These are phyloP conservation scores for Fusarium marasasianum DNA, from an alignment of 2,329 filamentous ascomycete species.

Conservation along the genomic window DNA sequence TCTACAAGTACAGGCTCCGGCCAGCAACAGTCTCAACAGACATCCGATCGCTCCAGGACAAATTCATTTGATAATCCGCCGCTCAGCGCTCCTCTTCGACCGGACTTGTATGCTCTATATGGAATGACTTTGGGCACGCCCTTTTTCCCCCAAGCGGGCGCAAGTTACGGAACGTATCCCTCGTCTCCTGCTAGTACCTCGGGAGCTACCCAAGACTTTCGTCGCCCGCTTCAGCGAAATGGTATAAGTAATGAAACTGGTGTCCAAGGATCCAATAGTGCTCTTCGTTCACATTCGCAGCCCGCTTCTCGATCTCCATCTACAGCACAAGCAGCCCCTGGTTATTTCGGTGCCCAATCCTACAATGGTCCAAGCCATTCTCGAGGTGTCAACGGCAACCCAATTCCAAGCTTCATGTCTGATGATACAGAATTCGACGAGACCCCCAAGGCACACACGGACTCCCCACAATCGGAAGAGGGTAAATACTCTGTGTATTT, in stretches of 20 bases:
- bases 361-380: constrained; percentile 49
- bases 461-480: constrained; percentile 61
- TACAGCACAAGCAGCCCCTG: constrained; percentile 40
- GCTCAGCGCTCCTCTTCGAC: constrained; percentile 65
- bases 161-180: constrained; percentile 63
- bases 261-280: constrained; percentile 59
- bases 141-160: constrained; percentile 57
- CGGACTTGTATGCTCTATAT: constrained; percentile 65
- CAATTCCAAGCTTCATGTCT: constrained; percentile 65
- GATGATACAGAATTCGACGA: constrained; percentile 64
- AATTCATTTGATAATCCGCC: constrained; percentile 72
- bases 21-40: constrained; percentile 46
- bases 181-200: constrained; percentile 62
- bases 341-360: constrained; percentile 46
- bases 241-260: constrained; percentile 59
- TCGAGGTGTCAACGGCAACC: constrained; percentile 58
- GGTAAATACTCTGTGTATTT: constrained; percentile 45
- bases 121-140: constrained; percentile 52
- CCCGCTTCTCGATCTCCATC: constrained; percentile 62
- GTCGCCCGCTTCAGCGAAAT: constrained; percentile 66
- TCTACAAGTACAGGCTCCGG: constrained; percentile 29
- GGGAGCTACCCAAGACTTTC: constrained; percentile 59
- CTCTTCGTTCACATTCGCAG: constrained; percentile 73
- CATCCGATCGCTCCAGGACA: constrained; percentile 64
- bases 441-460: constrained; percentile 51